These are phyloP conservation scores for Phymatotrichopsis omnivora DNA, from an alignment of 2,329 filamentous ascomycete species.

Conservation along the genomic window DNA sequence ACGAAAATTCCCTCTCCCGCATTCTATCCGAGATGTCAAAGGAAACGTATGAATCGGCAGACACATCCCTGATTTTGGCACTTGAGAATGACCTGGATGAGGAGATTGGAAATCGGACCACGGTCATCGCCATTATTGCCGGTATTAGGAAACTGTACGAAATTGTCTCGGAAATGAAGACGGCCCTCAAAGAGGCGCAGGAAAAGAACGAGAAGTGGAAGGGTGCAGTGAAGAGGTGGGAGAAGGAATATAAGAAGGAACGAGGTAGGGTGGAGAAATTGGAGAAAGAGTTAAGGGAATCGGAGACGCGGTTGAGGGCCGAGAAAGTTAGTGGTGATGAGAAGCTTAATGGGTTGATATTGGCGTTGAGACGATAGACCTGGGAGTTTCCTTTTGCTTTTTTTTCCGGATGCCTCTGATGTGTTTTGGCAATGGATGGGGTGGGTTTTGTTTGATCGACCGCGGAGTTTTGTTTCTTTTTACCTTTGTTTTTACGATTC, in stretches of 20 bases:
- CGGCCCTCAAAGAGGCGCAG: conserved; percentile 8
- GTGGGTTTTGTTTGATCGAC: no score
- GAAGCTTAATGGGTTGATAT: conserved; percentile 26
- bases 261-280: conserved; percentile 18
- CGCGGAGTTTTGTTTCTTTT: no score
- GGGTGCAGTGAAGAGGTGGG: conserved; percentile 17
- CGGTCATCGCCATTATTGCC: neutral
- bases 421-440: no score
- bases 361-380: conserved; percentile 21
- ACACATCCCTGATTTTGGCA: neutral
- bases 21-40: conserved; percentile 13
- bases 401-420: no score
- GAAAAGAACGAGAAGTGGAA: conserved; percentile 20
- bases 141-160: conserved; percentile 7
- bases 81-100: conserved; percentile 13
- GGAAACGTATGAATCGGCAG: neutral
- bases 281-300: conserved; percentile 17
- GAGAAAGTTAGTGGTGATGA: conserved; percentile 27
- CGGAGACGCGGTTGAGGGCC: conserved; percentile 22
- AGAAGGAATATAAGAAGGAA: conserved; percentile 16
- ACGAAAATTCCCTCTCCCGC: conserved; percentile 6
- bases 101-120: conserved; percentile 2
- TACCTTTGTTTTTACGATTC: no score
- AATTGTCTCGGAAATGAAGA: conserved; percentile 5
- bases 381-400: no score